These are phyloP conservation scores for Ganoderma leucocontextum DNA, from an alignment of 1,284 basidiomycete species.

Conservation along the genomic window DNA sequence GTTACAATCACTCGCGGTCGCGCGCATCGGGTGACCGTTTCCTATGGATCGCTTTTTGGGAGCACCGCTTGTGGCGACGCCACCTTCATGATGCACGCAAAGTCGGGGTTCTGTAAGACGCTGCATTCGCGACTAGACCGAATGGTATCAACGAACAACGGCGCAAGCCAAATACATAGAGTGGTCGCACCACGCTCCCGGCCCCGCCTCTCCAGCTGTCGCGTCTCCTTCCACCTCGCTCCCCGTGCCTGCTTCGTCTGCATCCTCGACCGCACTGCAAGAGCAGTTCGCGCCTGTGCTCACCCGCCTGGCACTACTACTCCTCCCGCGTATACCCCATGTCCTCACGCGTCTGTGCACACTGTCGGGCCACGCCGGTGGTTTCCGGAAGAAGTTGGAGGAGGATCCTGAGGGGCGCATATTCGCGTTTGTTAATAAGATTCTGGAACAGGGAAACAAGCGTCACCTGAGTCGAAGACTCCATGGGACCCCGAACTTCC, in stretches of 20 bases:
- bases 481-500: too few relatives aligned
- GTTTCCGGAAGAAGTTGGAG: slow-evolving; percentile 82
- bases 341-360: slow-evolving; percentile 90
- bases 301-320: slow-evolving; percentile 78
- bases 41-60: too few relatives aligned
- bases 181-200: slow-evolving; percentile 30
- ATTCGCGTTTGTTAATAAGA: slow-evolving; percentile 43
- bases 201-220: slow-evolving; percentile 19
- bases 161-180: too few relatives aligned
- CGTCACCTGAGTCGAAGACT: too few relatives aligned
- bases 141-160: slow-evolving; percentile 24
- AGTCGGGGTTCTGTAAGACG: too few relatives aligned
- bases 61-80: too few relatives aligned
- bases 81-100: too few relatives aligned
- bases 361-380: slow-evolving; percentile 78
- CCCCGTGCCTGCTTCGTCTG: slow-evolving; percentile 42
- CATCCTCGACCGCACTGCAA: slow-evolving; percentile 52
- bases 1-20: slow-evolving; percentile 10
- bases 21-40: neutral
- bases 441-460: too few relatives aligned
- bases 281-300: slow-evolving; percentile 80
- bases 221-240: slow-evolving; percentile 47
- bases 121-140: too few relatives aligned
- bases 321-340: slow-evolving; percentile 90
- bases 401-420: slow-evolving; percentile 73